Evolutionary conservation across 2,329 filamentous ascomycete genomes (phyloP).

Genomic region (Cryoendolithus antarcticus): DNA sequence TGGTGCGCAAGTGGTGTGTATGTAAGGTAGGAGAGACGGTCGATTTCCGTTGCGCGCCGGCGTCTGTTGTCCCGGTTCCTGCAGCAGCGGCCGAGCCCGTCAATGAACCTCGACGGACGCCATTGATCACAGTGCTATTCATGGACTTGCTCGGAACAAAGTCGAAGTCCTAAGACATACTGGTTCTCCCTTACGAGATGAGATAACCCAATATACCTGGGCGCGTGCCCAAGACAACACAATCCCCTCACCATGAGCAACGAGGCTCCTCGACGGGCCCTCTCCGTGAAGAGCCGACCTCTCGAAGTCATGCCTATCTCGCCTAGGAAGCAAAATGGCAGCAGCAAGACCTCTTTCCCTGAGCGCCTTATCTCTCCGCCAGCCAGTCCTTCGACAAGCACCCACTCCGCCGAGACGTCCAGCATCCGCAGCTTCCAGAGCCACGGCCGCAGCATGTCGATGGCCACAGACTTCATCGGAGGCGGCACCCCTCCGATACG

Average conservation of each 20-base stretch:
- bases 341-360: slow-evolving; percentile 7
- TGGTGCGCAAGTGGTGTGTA: too few relatives aligned
- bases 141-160: too few relatives aligned
- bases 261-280: slow-evolving; percentile 2
- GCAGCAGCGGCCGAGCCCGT: too few relatives aligned
- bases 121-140: too few relatives aligned
- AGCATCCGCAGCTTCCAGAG: slow-evolving; percentile 14
- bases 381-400: slow-evolving; percentile 6
- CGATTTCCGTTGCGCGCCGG: too few relatives aligned
- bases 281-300: slow-evolving; percentile 4
- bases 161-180: too few relatives aligned
- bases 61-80: too few relatives aligned
- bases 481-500: slow-evolving; percentile 4
- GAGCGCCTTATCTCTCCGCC: slow-evolving; percentile 8
- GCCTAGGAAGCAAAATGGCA: slow-evolving; percentile 3
- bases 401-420: slow-evolving; percentile 4
- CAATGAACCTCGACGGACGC: too few relatives aligned
- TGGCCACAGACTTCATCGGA: slow-evolving; percentile 11
- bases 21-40: too few relatives aligned
- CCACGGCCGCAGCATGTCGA: slow-evolving; percentile 18
- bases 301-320: slow-evolving; percentile 8
- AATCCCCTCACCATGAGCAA: not conserved
- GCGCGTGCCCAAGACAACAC: slow-evolving; percentile 1
- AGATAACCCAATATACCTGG: too few relatives aligned
- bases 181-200: too few relatives aligned